Evolutionary conservation across 768 basidiomycete genomes (phyloP), one percentile per base, ranked within the genome.

Genomic region (Galerina marginata): DNA sequence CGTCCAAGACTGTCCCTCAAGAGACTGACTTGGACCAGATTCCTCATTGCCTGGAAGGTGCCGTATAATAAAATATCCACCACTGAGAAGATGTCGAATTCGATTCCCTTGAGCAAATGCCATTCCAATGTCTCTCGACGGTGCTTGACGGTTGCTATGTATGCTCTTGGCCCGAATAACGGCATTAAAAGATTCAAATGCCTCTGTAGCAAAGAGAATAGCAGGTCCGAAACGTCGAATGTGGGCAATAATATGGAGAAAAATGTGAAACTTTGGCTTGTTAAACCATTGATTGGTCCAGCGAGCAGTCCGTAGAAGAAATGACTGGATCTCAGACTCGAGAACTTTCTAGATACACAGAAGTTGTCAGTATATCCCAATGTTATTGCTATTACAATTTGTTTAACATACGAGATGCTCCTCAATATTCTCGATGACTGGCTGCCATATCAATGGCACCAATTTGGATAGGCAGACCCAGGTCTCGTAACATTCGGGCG

Each of bases 251-350:
- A 82, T 62, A 60, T 82, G 80, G 0, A 74, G 37, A 5, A 81
- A 37, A 26, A 81, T 67, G 44, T 82, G 80, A 59, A 81, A 79
- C 57, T 81, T 82, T 1, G 77, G 73, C 60, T 82, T 81, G 56
- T 77, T 78, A 62, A 80, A 79, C 75, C 73, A 80, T 10, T 44
- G 65, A 23, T 56, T 58, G 6, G 69, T 73, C 69, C 69, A 72
- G 2, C 37, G 56, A 4, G 71, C 73, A 0, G 75, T 72, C 15
- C 67, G 66, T 4, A 62, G 45, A 2, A 82, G 72, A 54, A 82
- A 79, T 23, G 74, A 55, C 2, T 78, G 48, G 36, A 82, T 80
- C 29, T 67, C 69, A 3, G 54, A 16, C 33, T 69, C 45, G 0
- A 80, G 64, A 2, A 47, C 29, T 14, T 38, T 20, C 75, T 74